These are phyloP conservation scores for Paraphaeosphaeria sporulosa DNA, from an alignment of 2,329 filamentous ascomycete genomes.

Conservation along the genomic window DNA sequence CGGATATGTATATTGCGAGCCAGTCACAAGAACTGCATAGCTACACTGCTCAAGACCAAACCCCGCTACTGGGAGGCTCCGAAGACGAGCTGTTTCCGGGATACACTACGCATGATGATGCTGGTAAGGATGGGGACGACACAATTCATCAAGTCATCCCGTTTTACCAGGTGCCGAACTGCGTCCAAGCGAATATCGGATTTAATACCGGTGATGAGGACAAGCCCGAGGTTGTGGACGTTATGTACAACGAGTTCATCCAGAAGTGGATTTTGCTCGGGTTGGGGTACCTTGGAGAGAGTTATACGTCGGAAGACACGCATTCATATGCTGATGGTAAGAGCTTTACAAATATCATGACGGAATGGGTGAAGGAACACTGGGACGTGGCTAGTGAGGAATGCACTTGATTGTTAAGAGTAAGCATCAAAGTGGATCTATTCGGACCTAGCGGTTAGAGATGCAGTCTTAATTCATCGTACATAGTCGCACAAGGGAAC, in stretches of 20 bases:
- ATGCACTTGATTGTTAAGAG: conserved; percentile 19
- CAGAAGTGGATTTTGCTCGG: conserved; percentile 81
- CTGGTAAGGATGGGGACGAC: conserved; percentile 86
- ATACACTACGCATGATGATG: conserved; percentile 89
- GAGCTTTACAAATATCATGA: conserved; percentile 65
- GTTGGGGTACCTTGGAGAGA: conserved; percentile 67
- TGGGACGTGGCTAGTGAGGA: conserved; percentile 52
- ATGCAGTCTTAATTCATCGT: background rate
- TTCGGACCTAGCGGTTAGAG: background rate
- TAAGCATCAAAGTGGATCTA: background rate
- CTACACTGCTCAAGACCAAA: conserved; percentile 14
- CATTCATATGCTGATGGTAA: conserved; percentile 60
- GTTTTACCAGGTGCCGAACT: conserved; percentile 83
- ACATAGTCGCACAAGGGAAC: no score
- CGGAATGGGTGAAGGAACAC: conserved; percentile 65
- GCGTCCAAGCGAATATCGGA: conserved; percentile 72
- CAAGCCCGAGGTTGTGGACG: conserved; percentile 77
- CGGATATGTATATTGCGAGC: conserved; percentile 22
- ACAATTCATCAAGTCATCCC: conserved; percentile 79
- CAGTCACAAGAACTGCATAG: background rate
- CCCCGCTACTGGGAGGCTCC: conserved; percentile 13
- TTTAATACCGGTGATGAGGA: conserved; percentile 60
- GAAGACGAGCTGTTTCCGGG: conserved; percentile 66
- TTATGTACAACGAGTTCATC: conserved; percentile 93
- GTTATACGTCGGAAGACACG: conserved; percentile 60